phyloP scores from a whole-genome alignment of 495 filamentous ascomycete species.

The Penicillium salamii region DNA sequence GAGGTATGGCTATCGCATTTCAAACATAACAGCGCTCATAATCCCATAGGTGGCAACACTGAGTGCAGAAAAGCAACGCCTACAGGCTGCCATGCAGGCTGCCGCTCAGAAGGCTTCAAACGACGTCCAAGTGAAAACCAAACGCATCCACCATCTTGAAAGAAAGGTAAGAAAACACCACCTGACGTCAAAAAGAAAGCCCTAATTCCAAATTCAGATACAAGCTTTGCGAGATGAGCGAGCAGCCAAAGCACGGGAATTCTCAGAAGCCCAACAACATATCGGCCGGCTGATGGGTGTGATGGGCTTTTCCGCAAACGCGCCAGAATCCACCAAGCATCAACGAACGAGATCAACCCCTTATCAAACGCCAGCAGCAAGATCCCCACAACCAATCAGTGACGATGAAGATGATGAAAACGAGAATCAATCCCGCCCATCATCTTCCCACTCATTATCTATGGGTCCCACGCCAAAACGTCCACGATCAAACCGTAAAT shows the following conservation, averaged over 20 bases:
- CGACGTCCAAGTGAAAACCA: conserved; percentile 35
- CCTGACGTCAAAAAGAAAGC: not conserved
- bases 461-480: conserved; percentile 29
- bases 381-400: conserved; percentile 14
- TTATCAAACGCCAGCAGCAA: conserved; percentile 9
- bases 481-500: conserved; percentile 19
- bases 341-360: conserved; percentile 16
- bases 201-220: conserved; percentile 20
- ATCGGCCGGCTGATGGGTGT: conserved; percentile 46
- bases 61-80: conserved; percentile 20
- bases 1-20: conserved; percentile 21
- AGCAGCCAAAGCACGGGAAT: conserved; percentile 45
- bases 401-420: conserved; percentile 20
- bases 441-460: conserved; percentile 21
- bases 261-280: conserved; percentile 49
- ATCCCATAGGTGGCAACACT: conserved; percentile 19
- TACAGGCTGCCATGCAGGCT: conserved; percentile 28
- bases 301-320: conserved; percentile 39
- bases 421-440: too few relatives aligned
- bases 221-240: conserved; percentile 40
- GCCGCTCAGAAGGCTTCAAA: conserved; percentile 23
- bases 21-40: not conserved
- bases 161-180: conserved; percentile 31
- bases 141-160: conserved; percentile 36
- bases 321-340: conserved; percentile 22